A percentile compares a stretch with the other conserved stretches of the same genome.
Evolutionary conservation across 345 rosid genomes (phyloP).

Genomic region (Acer saccharum): DNA sequence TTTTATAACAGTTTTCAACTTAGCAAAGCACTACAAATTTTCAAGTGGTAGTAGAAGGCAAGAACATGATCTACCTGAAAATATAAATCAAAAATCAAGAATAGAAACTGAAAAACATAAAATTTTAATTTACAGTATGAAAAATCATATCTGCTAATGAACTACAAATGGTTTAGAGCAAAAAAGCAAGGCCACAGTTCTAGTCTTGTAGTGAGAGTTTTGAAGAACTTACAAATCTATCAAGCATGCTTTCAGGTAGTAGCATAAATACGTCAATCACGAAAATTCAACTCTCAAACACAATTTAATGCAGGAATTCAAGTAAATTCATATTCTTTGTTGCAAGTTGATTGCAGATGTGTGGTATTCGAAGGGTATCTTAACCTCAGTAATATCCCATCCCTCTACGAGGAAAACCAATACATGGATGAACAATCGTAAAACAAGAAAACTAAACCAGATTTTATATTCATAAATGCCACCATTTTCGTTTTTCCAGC

Average conservation of each 20-base stretch:
- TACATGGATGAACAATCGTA: neutral
- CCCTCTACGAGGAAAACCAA: neutral
- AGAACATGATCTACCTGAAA: neutral
- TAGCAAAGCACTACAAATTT: neutral
- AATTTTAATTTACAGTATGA: neutral
- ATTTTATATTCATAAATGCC: constrained; percentile 40
- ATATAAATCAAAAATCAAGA: neutral
- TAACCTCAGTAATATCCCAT: neutral
- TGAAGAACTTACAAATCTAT: neutral
- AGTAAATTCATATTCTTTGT: neutral
- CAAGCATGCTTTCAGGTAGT: neutral
- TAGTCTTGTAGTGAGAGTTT: neutral
- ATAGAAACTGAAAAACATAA: neutral
- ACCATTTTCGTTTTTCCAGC: constrained; percentile 80
- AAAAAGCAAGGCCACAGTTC: neutral
- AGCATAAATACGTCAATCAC: neutral
- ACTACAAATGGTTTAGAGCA: neutral
- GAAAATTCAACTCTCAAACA: neutral
- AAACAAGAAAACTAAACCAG: neutral
- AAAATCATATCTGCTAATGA: neutral
- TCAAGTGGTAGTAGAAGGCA: neutral
- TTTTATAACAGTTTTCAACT: neutral
- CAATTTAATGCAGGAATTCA: neutral
- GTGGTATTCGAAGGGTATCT: neutral
- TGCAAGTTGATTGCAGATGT: neutral